Percentiles rank a stretch among this genome's conserved stretches.
phyloP scores from a whole-genome alignment of 768 basidiomycete species.

The Cystofilobasidium capitatum region DNA sequence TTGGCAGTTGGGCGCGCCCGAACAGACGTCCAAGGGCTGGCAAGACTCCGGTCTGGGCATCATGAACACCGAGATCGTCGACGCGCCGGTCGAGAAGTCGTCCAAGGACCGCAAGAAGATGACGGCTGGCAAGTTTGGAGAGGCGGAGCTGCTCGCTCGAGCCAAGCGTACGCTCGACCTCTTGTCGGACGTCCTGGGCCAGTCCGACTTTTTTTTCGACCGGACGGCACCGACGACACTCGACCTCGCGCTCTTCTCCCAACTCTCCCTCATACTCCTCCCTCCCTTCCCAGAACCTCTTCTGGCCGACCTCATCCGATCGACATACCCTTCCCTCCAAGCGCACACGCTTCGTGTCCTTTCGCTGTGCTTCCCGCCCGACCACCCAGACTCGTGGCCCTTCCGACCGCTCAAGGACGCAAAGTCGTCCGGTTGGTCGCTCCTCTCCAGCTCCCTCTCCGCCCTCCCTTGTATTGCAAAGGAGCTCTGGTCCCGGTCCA shows the following conservation, averaged over 20 bases:
- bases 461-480: constrained; percentile 1
- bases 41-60: constrained; percentile 10
- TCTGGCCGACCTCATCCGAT: constrained; percentile 19
- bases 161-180: constrained; percentile 13
- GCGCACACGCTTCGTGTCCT: constrained; percentile 24
- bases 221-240: constrained; percentile 11
- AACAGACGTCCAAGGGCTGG: background rate
- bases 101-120: constrained; percentile 13
- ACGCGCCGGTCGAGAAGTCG: constrained; percentile 13
- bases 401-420: background rate
- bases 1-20: constrained; percentile 13
- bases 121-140: constrained; percentile 10
- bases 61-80: constrained; percentile 14
- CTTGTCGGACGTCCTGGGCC: constrained; percentile 17
- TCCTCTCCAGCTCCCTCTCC: background rate
- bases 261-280: constrained; percentile 24
- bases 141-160: constrained; percentile 7
- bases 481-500: constrained; percentile 1
- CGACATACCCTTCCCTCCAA: constrained; percentile 21
- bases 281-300: constrained; percentile 10
- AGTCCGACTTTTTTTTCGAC: constrained; percentile 17
- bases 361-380: constrained; percentile 24
- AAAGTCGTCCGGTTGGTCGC: background rate
- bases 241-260: constrained; percentile 22
- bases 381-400: constrained; percentile 13